These are phyloP conservation scores for Periconia macrospinosa DNA, from an alignment of 2,329 filamentous ascomycete species.

Conservation along the genomic window DNA sequence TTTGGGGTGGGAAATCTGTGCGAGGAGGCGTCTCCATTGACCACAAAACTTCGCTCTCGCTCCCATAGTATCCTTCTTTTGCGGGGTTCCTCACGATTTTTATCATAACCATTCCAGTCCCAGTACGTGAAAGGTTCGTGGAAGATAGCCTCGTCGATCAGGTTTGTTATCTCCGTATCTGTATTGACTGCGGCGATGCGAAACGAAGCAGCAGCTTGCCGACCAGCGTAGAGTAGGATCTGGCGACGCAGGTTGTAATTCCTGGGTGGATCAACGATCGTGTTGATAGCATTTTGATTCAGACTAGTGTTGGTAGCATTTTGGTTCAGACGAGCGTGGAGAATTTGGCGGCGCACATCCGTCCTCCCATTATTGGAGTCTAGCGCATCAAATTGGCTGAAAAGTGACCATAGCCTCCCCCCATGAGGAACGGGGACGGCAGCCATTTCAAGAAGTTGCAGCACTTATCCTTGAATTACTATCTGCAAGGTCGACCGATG, in stretches of 20 bases:
- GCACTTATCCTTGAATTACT: no score
- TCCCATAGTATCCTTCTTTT: conserved; percentile 22
- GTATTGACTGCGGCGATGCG: conserved; percentile 10
- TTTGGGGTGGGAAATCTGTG: conserved; percentile 11
- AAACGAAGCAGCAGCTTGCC: conserved; percentile 16
- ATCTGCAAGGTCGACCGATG: no score
- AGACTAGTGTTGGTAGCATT: not conserved
- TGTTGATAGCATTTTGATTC: not conserved
- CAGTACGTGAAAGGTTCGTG: conserved; percentile 30
- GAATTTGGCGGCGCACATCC: not conserved
- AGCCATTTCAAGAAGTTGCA: not conserved
- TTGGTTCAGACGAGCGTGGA: not conserved
- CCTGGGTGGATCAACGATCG: not conserved
- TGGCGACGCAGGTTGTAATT: not conserved
- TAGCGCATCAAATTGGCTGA: not conserved
- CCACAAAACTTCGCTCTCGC: conserved; percentile 13
- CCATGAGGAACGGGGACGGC: no score
- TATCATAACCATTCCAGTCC: conserved; percentile 23
- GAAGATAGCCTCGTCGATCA: conserved; percentile 9
- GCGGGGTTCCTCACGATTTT: not conserved
- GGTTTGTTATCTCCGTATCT: not conserved
- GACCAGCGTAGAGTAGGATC: conserved; percentile 13
- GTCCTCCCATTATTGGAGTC: not conserved
- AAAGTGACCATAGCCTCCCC: not conserved
- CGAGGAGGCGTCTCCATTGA: conserved; percentile 2